A percentile compares a stretch with the other conserved stretches of the same genome.
These are phyloP conservation scores for Russula sp. DNA, from an alignment of 768 basidiomycete genomes.

Conservation along the genomic window DNA sequence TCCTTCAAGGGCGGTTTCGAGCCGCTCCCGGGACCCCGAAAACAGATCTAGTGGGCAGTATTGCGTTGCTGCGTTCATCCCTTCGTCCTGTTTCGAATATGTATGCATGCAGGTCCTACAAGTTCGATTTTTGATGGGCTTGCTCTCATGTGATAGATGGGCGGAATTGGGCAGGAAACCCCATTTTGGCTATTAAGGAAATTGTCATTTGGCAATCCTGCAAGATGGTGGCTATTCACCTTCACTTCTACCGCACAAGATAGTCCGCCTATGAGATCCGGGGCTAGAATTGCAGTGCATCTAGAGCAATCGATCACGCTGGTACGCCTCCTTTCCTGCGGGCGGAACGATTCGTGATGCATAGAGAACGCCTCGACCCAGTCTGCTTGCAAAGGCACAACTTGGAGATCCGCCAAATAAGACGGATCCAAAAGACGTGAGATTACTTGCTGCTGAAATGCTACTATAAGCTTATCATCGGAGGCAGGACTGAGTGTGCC, in stretches of 20 bases:
- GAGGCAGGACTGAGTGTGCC: constrained; percentile 20
- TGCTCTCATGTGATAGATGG: constrained; percentile 55
- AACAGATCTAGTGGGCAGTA: constrained; percentile 94
- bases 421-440: constrained; percentile 52
- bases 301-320: constrained; percentile 53
- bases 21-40: constrained; percentile 56
- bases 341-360: constrained; percentile 44
- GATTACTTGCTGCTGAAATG: constrained; percentile 61
- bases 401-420: constrained; percentile 51
- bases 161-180: constrained; percentile 69
- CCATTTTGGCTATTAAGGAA: constrained; percentile 80
- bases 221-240: constrained; percentile 37
- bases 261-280: constrained; percentile 64
- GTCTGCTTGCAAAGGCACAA: constrained; percentile 35
- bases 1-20: constrained; percentile 53
- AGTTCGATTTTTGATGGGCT: constrained; percentile 52
- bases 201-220: neutral
- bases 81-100: constrained; percentile 39
- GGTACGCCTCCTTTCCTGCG: constrained; percentile 43
- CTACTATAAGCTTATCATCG: constrained; percentile 33
- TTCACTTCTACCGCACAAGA: constrained; percentile 86
- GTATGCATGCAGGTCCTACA: constrained; percentile 93
- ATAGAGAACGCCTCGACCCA: constrained; percentile 58
- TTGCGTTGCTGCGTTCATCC: constrained; percentile 32
- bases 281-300: constrained; percentile 62